These are phyloP conservation scores for Candida vaughaniae DNA, from an alignment of 805 yeast genomes.

Conservation along the genomic window DNA sequence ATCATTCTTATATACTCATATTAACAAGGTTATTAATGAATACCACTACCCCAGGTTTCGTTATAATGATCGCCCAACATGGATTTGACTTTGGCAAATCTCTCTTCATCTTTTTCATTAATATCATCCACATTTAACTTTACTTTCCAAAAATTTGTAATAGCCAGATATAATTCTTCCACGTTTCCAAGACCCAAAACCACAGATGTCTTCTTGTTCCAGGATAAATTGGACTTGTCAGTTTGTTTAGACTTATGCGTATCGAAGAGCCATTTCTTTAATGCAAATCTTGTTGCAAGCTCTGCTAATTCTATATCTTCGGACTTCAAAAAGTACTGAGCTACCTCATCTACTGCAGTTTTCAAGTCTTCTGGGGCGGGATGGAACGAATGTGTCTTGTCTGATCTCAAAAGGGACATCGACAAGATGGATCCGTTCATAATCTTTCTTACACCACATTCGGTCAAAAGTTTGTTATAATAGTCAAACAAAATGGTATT, in stretches of 20 bases:
- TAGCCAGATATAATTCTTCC: conserved; percentile 63
- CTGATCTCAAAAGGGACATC: conserved; percentile 79
- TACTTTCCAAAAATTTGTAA: conserved; percentile 54
- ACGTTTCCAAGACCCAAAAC: conserved; percentile 76
- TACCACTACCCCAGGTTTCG: conserved; percentile 61
- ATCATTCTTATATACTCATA: no score
- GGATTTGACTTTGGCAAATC: conserved; percentile 43
- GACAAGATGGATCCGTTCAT: conserved; percentile 82
- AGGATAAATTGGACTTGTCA: conserved; percentile 12
- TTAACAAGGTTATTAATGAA: no score
- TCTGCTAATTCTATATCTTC: conserved; percentile 71
- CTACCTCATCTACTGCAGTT: conserved; percentile 48
- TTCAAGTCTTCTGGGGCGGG: conserved; percentile 69
- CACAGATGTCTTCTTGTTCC: conserved; percentile 46
- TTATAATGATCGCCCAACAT: conserved; percentile 55
- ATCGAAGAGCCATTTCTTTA: conserved; percentile 53
- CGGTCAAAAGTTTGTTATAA: conserved; percentile 46
- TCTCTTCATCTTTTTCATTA: conserved; percentile 40
- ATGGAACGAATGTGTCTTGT: conserved; percentile 70
- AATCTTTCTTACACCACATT: conserved; percentile 57
- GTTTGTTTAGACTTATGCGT: conserved; percentile 12
- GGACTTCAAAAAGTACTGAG: conserved; percentile 32
- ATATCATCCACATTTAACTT: conserved; percentile 28
- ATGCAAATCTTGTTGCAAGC: conserved; percentile 74
- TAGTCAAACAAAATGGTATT: conserved; percentile 54